Percentiles rank a stretch among this genome's conserved stretches.
Evolutionary conservation across 192 early-diverging fungal genomes (phyloP).

Genomic region (Polychytrium aggregatum): DNA sequence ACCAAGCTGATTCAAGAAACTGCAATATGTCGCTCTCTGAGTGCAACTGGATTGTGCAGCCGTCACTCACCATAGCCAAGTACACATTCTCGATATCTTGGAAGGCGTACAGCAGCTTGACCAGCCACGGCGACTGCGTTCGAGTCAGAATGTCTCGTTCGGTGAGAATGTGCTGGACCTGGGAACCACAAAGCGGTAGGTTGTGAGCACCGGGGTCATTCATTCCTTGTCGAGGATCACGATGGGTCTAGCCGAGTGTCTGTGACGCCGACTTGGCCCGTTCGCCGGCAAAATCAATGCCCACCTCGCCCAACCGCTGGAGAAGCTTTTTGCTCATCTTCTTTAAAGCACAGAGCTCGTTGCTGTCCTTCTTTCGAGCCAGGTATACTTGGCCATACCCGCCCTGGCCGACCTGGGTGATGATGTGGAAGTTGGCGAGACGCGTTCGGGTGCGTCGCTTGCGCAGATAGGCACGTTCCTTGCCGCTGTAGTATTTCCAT

Average conservation of each 20-base stretch:
- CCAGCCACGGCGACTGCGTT: conserved; percentile 68
- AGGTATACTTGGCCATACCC: conserved; percentile 67
- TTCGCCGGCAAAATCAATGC: no score
- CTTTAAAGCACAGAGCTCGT: conserved; percentile 63
- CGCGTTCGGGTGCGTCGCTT: conserved; percentile 55
- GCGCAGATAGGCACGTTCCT: conserved; percentile 51
- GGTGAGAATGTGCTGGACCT: conserved; percentile 55
- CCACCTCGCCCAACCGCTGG: conserved; percentile 52
- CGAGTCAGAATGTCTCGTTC: conserved; percentile 67
- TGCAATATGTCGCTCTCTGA: conserved; percentile 16
- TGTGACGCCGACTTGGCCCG: no score
- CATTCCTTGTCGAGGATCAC: no score
- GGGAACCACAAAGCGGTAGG: neutral
- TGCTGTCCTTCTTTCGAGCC: conserved; percentile 56
- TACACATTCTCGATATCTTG: conserved; percentile 64
- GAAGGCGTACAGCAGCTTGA: conserved; percentile 83
- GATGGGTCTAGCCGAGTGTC: no score
- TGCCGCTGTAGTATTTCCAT: conserved; percentile 43
- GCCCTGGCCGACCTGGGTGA: conserved; percentile 68
- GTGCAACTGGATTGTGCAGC: neutral
- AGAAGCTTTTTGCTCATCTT: conserved; percentile 64
- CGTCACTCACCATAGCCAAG: conserved; percentile 57
- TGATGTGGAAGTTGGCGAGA: conserved; percentile 53
- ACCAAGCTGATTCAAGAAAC: neutral
- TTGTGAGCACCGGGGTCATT: neutral